These are phyloP conservation scores for Orbilia blumenaviensis DNA, from an alignment of 2,329 filamentous ascomycete species.

Conservation along the genomic window DNA sequence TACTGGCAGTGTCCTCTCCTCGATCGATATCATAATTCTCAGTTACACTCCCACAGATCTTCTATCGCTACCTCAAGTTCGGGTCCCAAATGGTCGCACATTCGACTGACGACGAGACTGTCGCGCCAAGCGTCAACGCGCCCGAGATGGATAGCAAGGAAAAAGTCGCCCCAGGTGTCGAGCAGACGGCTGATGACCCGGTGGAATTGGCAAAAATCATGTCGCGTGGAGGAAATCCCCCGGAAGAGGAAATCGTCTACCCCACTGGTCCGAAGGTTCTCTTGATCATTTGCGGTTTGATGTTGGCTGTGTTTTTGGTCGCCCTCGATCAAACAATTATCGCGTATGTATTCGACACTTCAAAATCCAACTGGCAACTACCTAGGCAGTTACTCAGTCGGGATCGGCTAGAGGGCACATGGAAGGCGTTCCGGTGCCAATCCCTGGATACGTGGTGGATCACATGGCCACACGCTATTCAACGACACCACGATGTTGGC, in stretches of 20 bases:
- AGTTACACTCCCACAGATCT: background rate
- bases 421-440: background rate
- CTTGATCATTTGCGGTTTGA: conserved; percentile 35
- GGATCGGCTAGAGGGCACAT: too few relatives aligned
- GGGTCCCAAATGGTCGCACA: conserved; percentile 28
- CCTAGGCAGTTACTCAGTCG: too few relatives aligned
- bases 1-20: background rate
- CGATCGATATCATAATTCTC: background rate
- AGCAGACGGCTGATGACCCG: conserved; percentile 3
- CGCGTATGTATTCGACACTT: conserved; percentile 20
- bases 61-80: background rate
- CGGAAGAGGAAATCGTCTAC: conserved; percentile 39
- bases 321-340: conserved; percentile 51
- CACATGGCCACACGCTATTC: background rate
- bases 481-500: conserved; percentile 15
- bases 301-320: conserved; percentile 48
- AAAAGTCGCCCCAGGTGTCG: background rate
- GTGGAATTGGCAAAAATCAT: conserved; percentile 27
- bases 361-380: too few relatives aligned
- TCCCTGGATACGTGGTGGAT: background rate
- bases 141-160: conserved; percentile 31
- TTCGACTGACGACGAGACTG: conserved; percentile 51
- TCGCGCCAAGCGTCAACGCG: conserved; percentile 41
- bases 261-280: conserved; percentile 31
- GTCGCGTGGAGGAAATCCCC: conserved; percentile 40